Evolutionary conservation across 768 basidiomycete species (phyloP).

Genomic region (Naganishia friedmannii): DNA sequence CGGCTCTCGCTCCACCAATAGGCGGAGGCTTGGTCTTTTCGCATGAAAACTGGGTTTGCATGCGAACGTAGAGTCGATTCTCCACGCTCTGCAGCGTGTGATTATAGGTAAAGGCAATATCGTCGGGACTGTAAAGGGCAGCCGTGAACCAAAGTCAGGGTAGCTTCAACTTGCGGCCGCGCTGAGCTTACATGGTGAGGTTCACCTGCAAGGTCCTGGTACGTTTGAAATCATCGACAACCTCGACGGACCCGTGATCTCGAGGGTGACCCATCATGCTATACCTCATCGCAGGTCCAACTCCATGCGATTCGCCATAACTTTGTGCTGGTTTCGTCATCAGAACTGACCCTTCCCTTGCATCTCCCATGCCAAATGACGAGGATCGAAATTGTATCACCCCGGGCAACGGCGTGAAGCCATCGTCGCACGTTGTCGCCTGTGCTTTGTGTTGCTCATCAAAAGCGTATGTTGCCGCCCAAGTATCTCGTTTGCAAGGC

Average conservation of each 20-base stretch:
- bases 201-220: background rate
- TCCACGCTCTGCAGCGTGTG: background rate
- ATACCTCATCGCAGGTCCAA: no score
- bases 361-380: no score
- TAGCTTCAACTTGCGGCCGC: background rate
- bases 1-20: background rate
- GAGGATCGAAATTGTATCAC: no score
- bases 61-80: background rate
- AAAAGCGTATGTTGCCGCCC: slow-evolving; percentile 17
- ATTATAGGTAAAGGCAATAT: background rate
- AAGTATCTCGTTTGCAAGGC: slow-evolving; percentile 9
- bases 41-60: slow-evolving; percentile 1
- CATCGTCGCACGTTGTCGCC: background rate
- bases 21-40: background rate
- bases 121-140: background rate
- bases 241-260: background rate
- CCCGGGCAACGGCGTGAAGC: no score
- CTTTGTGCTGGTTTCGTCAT: background rate
- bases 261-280: background rate
- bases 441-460: slow-evolving; percentile 1
- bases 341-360: background rate
- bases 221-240: background rate
- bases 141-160: background rate
- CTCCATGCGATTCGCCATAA: background rate
- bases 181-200: slow-evolving; percentile 13